Percentiles rank a stretch among this genome's conserved stretches.
phyloP scores from a whole-genome alignment of 805 yeast genomes.

The Suhomyces sp. region DNA sequence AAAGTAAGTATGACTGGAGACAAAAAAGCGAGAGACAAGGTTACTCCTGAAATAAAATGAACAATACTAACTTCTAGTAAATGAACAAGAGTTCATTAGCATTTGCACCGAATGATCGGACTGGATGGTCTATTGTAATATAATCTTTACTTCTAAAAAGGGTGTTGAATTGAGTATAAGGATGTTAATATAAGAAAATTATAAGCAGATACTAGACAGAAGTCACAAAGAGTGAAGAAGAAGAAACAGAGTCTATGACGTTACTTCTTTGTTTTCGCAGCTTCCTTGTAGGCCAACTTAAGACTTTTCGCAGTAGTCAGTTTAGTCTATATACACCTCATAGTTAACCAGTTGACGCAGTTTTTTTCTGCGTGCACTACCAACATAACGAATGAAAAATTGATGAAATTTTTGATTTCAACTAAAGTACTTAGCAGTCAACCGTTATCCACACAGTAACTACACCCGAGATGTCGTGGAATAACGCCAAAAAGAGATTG shows the following conservation, averaged over 20 bases:
- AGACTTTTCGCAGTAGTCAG: no score
- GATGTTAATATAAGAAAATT: not conserved
- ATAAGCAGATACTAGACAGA: no score
- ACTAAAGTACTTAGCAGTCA: not conserved
- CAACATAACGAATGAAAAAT: constrained; percentile 1
- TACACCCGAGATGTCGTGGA: constrained; percentile 37
- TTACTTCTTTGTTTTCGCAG: no score
- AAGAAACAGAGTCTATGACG: no score
- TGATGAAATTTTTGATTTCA: constrained; percentile 1
- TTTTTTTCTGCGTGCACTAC: constrained; percentile 1
- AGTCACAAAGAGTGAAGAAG: no score
- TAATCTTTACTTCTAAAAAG: constrained; percentile 3
- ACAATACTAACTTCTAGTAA: constrained; percentile 46
- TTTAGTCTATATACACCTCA: no score
- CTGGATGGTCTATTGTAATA: constrained; percentile 3
- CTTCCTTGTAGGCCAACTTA: no score
- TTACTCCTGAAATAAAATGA: not conserved
- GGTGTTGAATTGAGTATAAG: constrained; percentile 1
- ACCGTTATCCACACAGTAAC: no score
- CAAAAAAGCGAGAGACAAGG: no score
- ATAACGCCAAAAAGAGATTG: constrained; percentile 34
- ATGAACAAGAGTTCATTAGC: constrained; percentile 71
- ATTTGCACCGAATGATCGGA: constrained; percentile 14
- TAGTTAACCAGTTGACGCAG: no score
- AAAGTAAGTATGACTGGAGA: constrained; percentile 46